A percentile compares a stretch with the other conserved stretches of the same genome.
phyloP scores from a whole-genome alignment of 371 early-diverging fungal species.

The Apophysomyces ossiformis region DNA sequence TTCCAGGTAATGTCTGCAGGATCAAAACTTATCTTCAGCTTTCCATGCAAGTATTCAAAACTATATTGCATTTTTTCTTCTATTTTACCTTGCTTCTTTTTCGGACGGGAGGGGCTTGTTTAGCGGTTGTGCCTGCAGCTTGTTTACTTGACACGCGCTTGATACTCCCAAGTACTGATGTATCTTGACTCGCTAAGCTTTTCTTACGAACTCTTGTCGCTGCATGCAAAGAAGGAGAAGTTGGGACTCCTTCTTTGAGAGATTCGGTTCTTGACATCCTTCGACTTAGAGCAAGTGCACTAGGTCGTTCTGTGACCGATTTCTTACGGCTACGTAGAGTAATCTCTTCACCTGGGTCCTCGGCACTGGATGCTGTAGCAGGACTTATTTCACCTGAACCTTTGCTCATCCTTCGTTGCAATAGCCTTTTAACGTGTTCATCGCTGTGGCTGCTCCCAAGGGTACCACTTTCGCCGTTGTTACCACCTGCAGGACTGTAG shows the following conservation, averaged over 20 bases:
- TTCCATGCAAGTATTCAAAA: not conserved
- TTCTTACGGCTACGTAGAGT: too few species aligned
- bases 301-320: not conserved
- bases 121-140: conserved; percentile 7
- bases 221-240: conserved; percentile 34
- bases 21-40: not conserved
- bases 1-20: conserved; percentile 53
- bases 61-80: conserved; percentile 6
- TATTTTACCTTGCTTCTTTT: conserved; percentile 22
- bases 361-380: not conserved
- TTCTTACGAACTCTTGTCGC: conserved; percentile 34
- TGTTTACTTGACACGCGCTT: not conserved
- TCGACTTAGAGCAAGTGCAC: not conserved
- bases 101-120: conserved; percentile 7
- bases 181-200: conserved; percentile 28
- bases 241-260: conserved; percentile 46
- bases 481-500: conserved; percentile 2
- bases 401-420: not conserved
- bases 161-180: conserved; percentile 1
- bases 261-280: conserved; percentile 5
- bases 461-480: not conserved
- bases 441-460: too few species aligned
- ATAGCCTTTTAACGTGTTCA: too few species aligned
- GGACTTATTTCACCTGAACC: not conserved
- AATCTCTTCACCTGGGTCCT: not conserved